These are phyloP conservation scores for Aschersonia sp. DNA, from an alignment of 2,329 filamentous ascomycete genomes.

Conservation along the genomic window DNA sequence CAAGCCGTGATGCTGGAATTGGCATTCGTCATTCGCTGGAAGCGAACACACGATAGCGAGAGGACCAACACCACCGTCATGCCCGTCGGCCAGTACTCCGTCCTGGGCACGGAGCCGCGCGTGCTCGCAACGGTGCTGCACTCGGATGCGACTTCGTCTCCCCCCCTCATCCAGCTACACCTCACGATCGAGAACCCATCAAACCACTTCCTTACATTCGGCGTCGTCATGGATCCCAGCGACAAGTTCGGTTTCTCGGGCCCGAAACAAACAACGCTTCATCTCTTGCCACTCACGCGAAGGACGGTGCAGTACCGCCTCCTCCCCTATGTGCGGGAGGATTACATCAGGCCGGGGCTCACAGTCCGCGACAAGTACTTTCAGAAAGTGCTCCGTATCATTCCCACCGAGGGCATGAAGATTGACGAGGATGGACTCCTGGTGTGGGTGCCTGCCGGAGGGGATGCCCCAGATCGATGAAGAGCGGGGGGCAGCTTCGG, in stretches of 20 bases:
- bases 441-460: slow-evolving; percentile 38
- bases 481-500: too few species aligned
- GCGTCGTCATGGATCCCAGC: slow-evolving; percentile 78
- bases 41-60: slow-evolving; percentile 22
- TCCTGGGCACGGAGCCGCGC: slow-evolving; percentile 74
- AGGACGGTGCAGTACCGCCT: slow-evolving; percentile 61
- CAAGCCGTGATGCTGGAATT: slow-evolving; percentile 62
- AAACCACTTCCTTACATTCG: slow-evolving; percentile 88
- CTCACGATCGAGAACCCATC: slow-evolving; percentile 84
- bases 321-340: slow-evolving; percentile 48
- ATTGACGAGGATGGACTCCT: slow-evolving; percentile 48
- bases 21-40: slow-evolving; percentile 65
- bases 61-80: slow-evolving; percentile 50
- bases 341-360: slow-evolving; percentile 59
- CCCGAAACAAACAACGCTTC: slow-evolving; percentile 64
- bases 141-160: slow-evolving; percentile 13
- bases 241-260: slow-evolving; percentile 91
- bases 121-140: slow-evolving; percentile 52
- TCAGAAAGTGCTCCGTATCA: slow-evolving; percentile 73
- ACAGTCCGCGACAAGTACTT: slow-evolving; percentile 84
- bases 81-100: slow-evolving; percentile 63
- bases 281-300: slow-evolving; percentile 70
- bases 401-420: slow-evolving; percentile 62
- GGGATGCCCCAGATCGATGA: slow-evolving; percentile 1
- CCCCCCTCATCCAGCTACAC: slow-evolving; percentile 29